Evolutionary conservation across 148 eudicot species (phyloP), one percentile per base, ranked within the genome.

Genomic region (Heliamphora exappendiculata): DNA sequence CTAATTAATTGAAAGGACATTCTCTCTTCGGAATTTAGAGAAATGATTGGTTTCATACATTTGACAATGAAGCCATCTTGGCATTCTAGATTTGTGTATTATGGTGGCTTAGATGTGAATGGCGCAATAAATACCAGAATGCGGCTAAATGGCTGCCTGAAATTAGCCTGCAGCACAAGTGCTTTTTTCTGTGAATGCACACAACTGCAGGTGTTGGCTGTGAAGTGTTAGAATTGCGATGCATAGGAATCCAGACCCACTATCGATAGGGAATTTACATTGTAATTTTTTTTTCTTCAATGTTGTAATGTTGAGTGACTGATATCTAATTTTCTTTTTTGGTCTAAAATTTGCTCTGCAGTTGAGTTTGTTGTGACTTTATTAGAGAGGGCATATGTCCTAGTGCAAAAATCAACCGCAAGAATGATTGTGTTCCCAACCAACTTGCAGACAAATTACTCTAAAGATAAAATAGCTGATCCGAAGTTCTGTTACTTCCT

Each of bases 71-170:
- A n/a, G n/a, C n/a, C n/a, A n/a, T n/a, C n/a, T n/a, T n/a, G n/a
- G n/a, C n/a, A n/a, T n/a, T n/a, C n/a, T n/a, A n/a, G n/a, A n/a
- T n/a, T n/a, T n/a, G n/a, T n/a, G n/a, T n/a, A n/a, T n/a, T n/a
- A n/a, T n/a, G n/a, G n/a, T n/a, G n/a, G n/a, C 26, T 57, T 28
- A 57, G 1, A 10, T 5, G 19, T 3, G 4, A 60, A 31, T 60
- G 66, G 66, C 31, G 66, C 39, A 60, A 33, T n/a, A 31, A 60
- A 37, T 13, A 60, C 66, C 19, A 60, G 66, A 60, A 60, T 60
- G 66, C 5, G 10, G 47, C 47, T 6, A 42, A 42, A 42, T 42
- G 47, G 47, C 1, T 42, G 47, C 10, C 47, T 42, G 47, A 42
- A 5, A 11, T 11, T 42, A 42, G 5, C 8, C 47, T 42, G 10